Evolutionary conservation across 208 protist genomes (phyloP), one percentile per base, ranked within the genome.

Genomic region (Borovskyia barvae): DNA sequence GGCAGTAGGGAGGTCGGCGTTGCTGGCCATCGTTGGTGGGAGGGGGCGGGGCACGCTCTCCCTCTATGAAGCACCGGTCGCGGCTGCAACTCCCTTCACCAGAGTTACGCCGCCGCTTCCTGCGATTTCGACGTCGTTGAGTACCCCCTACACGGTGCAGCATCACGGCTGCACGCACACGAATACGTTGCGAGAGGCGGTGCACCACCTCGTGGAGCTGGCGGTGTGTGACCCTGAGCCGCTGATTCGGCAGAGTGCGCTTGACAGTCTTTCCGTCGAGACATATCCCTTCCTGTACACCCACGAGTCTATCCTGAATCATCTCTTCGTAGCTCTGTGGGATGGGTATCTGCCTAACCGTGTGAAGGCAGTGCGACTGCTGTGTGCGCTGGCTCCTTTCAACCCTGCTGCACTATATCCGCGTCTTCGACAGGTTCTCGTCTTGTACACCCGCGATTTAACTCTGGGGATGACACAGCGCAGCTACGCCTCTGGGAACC

Each of bases 251-350:
- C 59, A 72, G 42, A 56, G 55, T 9, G 86, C 86, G 17, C 68
- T 93, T 15, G 65, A 68, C 40, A 80, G 48, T 32, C 54, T 92
- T 28, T 58, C 73, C 5, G 55, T 58, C 0, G 75, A 82, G 30
- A 83, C 79, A 11, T 73, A 82, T 57, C 78, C 85, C 57, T 71
- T 89, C n/a, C 51, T 94, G 3, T 90, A 77, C 63, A 72, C 80
- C 9, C 79, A 94, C 55, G 69, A 71, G 26, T 49, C 72, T 11
- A 59, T 87, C 6, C 32, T 94, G 15, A 70, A 90, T 24, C 59
- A 72, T n/a, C 65, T 94, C 9, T 88, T 91, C 50, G 66, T 75
- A 5, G 66, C 73, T 25, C 55, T 91, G 32, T 80, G 90, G 47
- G 87, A 93, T 54, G 68, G 72, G 29, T 69, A 80, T 58, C 36